Conservation (phyloP, 345 rosid genomes). For the Durio zibethinus region DNA sequence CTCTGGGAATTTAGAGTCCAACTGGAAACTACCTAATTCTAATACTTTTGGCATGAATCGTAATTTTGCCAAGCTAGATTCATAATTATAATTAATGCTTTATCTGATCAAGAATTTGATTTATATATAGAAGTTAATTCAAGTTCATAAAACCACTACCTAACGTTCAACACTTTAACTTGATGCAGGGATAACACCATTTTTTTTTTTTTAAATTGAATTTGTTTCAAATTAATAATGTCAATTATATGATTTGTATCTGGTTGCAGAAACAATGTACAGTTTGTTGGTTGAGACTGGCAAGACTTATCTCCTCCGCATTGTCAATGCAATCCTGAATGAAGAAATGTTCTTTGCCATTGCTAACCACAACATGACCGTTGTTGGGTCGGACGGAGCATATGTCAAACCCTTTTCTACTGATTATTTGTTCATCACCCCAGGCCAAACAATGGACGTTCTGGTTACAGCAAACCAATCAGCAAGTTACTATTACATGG, state of each 20-base stretch:
- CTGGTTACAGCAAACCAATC: constrained; percentile 21
- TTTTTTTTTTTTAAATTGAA: background rate
- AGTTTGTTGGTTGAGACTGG: constrained; percentile 10
- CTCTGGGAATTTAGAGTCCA: background rate
- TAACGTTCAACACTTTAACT: no score
- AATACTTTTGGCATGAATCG: no score
- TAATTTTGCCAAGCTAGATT: background rate
- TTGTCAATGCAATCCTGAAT: constrained; percentile 20
- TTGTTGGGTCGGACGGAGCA: constrained; percentile 29
- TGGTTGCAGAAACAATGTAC: constrained; percentile 21
- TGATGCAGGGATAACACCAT: no score
- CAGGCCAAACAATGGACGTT: constrained; percentile 35
- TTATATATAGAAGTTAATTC: no score
- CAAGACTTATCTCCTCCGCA: constrained; percentile 31
- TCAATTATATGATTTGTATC: background rate
- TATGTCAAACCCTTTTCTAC: constrained; percentile 26
- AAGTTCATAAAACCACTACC: no score
- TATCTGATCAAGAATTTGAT: no score
- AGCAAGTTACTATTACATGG: constrained; percentile 29
- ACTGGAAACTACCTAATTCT: no score
- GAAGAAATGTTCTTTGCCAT: constrained; percentile 29
- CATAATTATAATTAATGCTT: background rate
- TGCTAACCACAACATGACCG: constrained; percentile 29
- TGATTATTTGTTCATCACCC: constrained; percentile 17
- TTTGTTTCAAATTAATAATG: background rate